Percentiles rank a stretch among this genome's conserved stretches.
Evolutionary conservation across 2,329 filamentous ascomycete genomes (phyloP).

Genomic region (Ceratocystis huliohia): DNA sequence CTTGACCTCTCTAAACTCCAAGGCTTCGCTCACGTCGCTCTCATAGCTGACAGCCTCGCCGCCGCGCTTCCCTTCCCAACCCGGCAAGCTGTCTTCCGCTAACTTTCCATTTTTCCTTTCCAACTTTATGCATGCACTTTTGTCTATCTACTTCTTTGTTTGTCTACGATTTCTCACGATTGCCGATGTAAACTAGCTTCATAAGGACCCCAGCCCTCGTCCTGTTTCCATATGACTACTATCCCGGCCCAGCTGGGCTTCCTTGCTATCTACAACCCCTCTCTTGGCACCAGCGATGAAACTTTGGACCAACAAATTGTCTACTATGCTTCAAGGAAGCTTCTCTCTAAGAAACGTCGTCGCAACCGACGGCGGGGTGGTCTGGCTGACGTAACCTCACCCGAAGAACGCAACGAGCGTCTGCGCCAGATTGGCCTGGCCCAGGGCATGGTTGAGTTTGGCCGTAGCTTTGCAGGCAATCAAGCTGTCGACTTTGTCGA

Average conservation of each 20-base stretch:
- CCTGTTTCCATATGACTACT: constrained; percentile 32
- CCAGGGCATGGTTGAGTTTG: constrained; percentile 92
- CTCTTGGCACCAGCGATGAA: constrained; percentile 48
- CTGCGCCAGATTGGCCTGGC: constrained; percentile 88
- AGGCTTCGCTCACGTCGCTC: not conserved
- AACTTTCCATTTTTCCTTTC: not conserved
- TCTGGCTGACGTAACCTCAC: constrained; percentile 29
- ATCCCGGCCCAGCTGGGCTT: constrained; percentile 49
- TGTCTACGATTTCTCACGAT: too few relatives aligned
- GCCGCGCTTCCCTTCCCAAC: not conserved
- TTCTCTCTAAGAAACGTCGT: constrained; percentile 31
- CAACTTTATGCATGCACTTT: too few relatives aligned
- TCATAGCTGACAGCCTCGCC: not conserved
- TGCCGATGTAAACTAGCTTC: too few relatives aligned
- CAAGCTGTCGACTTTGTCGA: constrained; percentile 72
- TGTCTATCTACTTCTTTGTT: too few relatives aligned
- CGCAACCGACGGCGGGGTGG: constrained; percentile 26
- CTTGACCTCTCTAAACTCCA: not conserved
- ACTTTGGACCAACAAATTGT: constrained; percentile 70
- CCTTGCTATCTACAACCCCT: constrained; percentile 89
- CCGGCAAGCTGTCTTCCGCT: not conserved
- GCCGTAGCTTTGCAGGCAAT: constrained; percentile 70
- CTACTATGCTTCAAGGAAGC: constrained; percentile 65
- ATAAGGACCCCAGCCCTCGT: constrained; percentile 42
- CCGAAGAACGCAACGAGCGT: constrained; percentile 69